Base-by-base conservation (phyloP, 805 yeast species). In the Metschnikowia picachoensis region DNA sequence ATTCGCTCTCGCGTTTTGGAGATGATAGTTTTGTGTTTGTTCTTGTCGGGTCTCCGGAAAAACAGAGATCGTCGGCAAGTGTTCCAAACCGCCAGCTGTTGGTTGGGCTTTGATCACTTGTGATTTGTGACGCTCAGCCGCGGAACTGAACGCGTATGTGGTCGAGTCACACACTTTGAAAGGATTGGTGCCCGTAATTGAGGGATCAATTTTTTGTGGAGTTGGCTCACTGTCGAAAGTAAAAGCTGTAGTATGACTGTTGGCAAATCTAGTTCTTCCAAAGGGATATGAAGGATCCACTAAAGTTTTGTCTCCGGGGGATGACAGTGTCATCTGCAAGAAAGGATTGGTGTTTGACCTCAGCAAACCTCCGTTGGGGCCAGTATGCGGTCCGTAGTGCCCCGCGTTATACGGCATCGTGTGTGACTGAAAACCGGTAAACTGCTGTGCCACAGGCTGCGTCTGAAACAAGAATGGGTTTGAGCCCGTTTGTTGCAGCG, bases 81-180 rank as follows among this genome's bases (percentile, higher is more conserved):
- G 68, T 58, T 85, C 91, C 49, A 82, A 72, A 0, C 91, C 92
- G 4, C 91, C 92, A 30, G 88, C 85, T 2, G 89, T 83, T 2
- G 80, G 76, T 57, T 79, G 85, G 13, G 73, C 67, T 55, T 70
- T 65, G 53, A 76, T 46, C 41, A 64, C 49, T 45, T 52, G 64
- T 28, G 43, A 46, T 27, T 55, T 58, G 29, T 50, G 53, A 42
- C 60, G 50, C 46, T 55, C 46, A 8, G 56, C 37, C 17, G 54
- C 66, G 13, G 50, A 39, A 41, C 61, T 51, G 43, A 72, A 72
- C 33, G 69, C 60, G 37, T 58, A 56, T 25, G 65, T 50, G 13
- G 75, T 65, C 34, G 68, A 56, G 35, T 58, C 64, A 11, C 75
- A 62, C 15, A 69, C 68, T 50, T 79, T 70, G 65, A 83, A 83